A percentile compares a stretch with the other conserved stretches of the same genome.
phyloP scores from a whole-genome alignment of 306 rosid species.

The Betula pendula region DNA sequence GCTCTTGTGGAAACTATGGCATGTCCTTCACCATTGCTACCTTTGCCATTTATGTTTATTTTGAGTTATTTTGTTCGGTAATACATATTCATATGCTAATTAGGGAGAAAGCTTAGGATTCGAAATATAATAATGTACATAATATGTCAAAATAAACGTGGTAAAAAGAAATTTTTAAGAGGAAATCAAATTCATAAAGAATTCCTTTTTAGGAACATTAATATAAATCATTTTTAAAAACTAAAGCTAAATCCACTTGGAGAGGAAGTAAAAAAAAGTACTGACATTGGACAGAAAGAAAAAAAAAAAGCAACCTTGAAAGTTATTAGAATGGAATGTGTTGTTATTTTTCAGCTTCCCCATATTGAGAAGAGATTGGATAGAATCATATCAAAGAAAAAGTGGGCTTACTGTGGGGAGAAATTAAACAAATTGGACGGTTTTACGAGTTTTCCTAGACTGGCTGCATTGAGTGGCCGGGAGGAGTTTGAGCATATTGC shows the following conservation, averaged over 20 bases:
- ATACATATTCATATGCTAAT: background rate
- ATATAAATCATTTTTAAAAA: too few relatives aligned
- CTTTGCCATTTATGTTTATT: background rate
- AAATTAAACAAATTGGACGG: too few relatives aligned
- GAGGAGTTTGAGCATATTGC: too few relatives aligned
- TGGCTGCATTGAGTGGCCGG: too few relatives aligned
- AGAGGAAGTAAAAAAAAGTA: conserved; percentile 74
- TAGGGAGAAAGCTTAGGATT: background rate
- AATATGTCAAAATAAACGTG: too few relatives aligned
- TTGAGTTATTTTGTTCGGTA: background rate
- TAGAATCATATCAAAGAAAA: conserved; percentile 87
- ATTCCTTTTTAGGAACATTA: too few relatives aligned
- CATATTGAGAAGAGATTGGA: conserved; percentile 95
- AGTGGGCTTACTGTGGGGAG: too few relatives aligned
- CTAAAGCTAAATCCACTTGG: conserved; percentile 75
- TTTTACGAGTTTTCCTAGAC: too few relatives aligned
- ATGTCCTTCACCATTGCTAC: conserved; percentile 24
- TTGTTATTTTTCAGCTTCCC: conserved; percentile 90
- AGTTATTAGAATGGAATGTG: conserved; percentile 83
- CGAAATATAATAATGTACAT: too few relatives aligned
- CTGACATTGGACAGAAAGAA: conserved; percentile 77
- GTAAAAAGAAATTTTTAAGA: background rate
- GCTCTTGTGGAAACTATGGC: conserved; percentile 73
- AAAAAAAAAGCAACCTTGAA: conserved; percentile 78
- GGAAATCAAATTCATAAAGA: background rate